phyloP scores from a whole-genome alignment of 1,284 basidiomycete genomes.

The Agaricales sp. region DNA sequence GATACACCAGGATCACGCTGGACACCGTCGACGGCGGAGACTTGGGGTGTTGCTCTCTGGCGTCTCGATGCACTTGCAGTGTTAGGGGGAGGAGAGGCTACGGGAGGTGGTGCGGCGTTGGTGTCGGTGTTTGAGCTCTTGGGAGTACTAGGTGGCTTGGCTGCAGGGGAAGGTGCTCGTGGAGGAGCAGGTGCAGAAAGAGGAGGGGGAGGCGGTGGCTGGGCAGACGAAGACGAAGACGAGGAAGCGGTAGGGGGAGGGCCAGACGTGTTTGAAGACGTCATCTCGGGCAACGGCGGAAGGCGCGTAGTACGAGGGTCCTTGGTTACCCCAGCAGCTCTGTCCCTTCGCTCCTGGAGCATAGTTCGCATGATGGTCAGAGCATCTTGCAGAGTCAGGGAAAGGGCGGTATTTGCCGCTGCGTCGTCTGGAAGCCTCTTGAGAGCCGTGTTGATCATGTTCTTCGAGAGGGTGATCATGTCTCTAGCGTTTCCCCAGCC shows the following conservation, averaged over 20 bases:
- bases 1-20: conserved; percentile 5
- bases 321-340: background rate
- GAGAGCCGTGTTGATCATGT: conserved; percentile 16
- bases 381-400: conserved; percentile 10
- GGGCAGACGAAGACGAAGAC: background rate
- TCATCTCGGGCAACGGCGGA: conserved; percentile 2
- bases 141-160: background rate
- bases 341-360: conserved; percentile 12
- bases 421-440: conserved; percentile 2
- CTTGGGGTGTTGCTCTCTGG: background rate
- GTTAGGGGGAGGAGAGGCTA: background rate
- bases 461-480: conserved; percentile 19
- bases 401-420: background rate
- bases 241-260: conserved; percentile 1
- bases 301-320: background rate
- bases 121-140: background rate
- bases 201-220: conserved; percentile 4
- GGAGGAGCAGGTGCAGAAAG: background rate
- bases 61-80: background rate
- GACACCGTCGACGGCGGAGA: conserved; percentile 1
- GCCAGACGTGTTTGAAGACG: background rate
- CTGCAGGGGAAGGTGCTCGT: background rate
- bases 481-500: conserved; percentile 26
- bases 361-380: conserved; percentile 14
- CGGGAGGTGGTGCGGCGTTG: background rate